Evolutionary conservation across 257 asterid species (phyloP).

Genomic region (Anisodus acutangulus): DNA sequence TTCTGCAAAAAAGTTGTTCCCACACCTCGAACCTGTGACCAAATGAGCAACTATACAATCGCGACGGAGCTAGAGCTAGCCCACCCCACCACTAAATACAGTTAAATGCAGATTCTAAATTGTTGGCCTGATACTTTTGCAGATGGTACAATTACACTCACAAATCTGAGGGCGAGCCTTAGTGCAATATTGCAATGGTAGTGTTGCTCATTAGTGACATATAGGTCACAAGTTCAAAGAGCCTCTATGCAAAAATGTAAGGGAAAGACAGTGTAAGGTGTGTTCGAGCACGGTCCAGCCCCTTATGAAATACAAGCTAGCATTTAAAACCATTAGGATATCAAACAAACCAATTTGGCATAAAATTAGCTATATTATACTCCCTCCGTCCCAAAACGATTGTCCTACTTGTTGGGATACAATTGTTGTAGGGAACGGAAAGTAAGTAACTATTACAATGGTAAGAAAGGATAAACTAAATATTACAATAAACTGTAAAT

Average conservation of each 20-base stretch:
- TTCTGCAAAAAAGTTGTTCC: not conserved
- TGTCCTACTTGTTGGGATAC: no score
- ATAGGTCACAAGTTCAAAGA: not conserved
- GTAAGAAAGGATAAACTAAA: no score
- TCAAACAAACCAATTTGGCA: slow-evolving; percentile 10
- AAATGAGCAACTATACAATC: slow-evolving; percentile 1
- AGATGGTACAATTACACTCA: not conserved
- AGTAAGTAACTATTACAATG: no score
- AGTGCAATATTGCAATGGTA: not conserved
- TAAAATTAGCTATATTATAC: not conserved
- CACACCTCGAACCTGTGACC: not conserved
- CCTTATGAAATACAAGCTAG: not conserved
- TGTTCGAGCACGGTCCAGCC: not conserved
- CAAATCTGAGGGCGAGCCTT: not conserved
- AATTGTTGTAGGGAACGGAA: no score
- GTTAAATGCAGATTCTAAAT: not conserved
- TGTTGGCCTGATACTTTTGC: not conserved
- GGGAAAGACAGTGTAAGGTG: not conserved
- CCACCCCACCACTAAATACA: not conserved
- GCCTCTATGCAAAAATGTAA: not conserved
- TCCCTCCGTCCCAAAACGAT: no score
- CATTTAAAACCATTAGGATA: slow-evolving; percentile 19
- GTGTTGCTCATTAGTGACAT: not conserved
- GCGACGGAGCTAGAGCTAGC: not conserved
- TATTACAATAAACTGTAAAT: no score